A percentile compares a stretch with the other conserved stretches of the same genome.
phyloP scores from a whole-genome alignment of 202 grass and related monocot genomes.

The Panicum hallii region DNA sequence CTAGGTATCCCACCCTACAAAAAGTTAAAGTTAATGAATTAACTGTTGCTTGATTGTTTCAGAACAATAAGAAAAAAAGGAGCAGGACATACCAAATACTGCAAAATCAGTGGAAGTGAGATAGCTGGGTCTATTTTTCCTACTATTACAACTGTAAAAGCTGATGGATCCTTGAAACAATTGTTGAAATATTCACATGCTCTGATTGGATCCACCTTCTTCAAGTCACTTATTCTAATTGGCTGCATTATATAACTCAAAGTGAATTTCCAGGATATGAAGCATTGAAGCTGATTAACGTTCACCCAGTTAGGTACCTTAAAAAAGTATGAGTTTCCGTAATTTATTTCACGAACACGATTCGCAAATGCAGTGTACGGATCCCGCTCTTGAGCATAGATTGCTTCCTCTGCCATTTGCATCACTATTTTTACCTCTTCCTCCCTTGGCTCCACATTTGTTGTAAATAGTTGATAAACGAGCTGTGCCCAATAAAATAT shows the following conservation, averaged over 20 bases:
- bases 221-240: slow-evolving; percentile 95
- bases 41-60: slow-evolving; percentile 27
- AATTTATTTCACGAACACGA: slow-evolving; percentile 93
- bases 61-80: slow-evolving; percentile 17
- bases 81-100: slow-evolving; percentile 79
- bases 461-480: slow-evolving; percentile 95
- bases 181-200: slow-evolving; percentile 96
- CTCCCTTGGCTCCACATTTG: slow-evolving; percentile 92
- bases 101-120: slow-evolving; percentile 84
- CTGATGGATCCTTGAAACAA: slow-evolving; percentile 92
- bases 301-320: slow-evolving; percentile 58
- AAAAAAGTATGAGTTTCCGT: slow-evolving; percentile 98
- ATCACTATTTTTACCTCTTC: slow-evolving; percentile 99
- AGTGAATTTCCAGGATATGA: slow-evolving; percentile 46
- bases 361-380: slow-evolving; percentile 98
- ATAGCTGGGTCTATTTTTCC: slow-evolving; percentile 86
- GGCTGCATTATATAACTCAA: slow-evolving; percentile 60
- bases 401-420: slow-evolving; percentile 99
- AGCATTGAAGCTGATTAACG: slow-evolving; percentile 25
- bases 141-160: slow-evolving; percentile 91
- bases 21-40: slow-evolving; percentile 33
- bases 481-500: slow-evolving; percentile 57
- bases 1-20: slow-evolving; percentile 94
- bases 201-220: slow-evolving; percentile 92
- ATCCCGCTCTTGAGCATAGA: slow-evolving; percentile 99